Percentiles rank a stretch among this genome's conserved stretches.
phyloP scores from a whole-genome alignment of 2,329 filamentous ascomycete genomes.

The Neocucurbitaria cava region DNA sequence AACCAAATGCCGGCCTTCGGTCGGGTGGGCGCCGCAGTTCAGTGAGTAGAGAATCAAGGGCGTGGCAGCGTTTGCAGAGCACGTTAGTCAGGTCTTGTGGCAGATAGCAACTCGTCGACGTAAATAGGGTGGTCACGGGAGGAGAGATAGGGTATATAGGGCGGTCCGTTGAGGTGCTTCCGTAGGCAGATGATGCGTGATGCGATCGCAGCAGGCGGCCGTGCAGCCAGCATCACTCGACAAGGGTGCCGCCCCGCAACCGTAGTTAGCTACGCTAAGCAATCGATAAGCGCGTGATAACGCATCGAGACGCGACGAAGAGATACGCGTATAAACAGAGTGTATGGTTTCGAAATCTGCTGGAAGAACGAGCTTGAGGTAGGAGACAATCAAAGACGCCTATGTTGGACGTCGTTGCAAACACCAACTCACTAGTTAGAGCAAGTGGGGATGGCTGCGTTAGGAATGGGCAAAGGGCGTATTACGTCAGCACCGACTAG shows the following conservation, averaged over 20 bases:
- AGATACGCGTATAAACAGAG: background rate
- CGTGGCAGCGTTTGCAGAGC: background rate
- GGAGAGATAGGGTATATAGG: constrained; percentile 18
- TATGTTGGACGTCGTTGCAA: background rate
- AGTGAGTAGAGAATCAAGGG: background rate
- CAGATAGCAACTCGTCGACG: constrained; percentile 26
- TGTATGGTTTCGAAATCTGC: background rate
- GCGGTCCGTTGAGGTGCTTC: constrained; percentile 21
- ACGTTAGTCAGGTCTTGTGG: constrained; percentile 19
- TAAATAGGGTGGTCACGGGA: constrained; percentile 29
- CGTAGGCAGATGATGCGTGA: constrained; percentile 38
- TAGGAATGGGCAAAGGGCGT: constrained; percentile 1
- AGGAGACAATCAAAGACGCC: background rate
- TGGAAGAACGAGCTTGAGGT: background rate
- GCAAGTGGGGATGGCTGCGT: constrained; percentile 2
- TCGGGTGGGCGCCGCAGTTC: constrained; percentile 3
- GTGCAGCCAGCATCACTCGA: constrained; percentile 15
- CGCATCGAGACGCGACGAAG: constrained; percentile 11
- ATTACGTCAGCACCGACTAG: constrained; percentile 33
- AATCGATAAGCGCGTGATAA: constrained; percentile 33
- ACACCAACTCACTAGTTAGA: background rate
- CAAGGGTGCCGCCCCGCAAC: constrained; percentile 17
- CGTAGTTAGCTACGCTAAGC: constrained; percentile 21
- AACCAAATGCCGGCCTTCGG: constrained; percentile 11
- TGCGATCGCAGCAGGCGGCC: constrained; percentile 24